phyloP scores from a whole-genome alignment of 2,329 filamentous ascomycete species.

The Aspergillus cejpii region DNA sequence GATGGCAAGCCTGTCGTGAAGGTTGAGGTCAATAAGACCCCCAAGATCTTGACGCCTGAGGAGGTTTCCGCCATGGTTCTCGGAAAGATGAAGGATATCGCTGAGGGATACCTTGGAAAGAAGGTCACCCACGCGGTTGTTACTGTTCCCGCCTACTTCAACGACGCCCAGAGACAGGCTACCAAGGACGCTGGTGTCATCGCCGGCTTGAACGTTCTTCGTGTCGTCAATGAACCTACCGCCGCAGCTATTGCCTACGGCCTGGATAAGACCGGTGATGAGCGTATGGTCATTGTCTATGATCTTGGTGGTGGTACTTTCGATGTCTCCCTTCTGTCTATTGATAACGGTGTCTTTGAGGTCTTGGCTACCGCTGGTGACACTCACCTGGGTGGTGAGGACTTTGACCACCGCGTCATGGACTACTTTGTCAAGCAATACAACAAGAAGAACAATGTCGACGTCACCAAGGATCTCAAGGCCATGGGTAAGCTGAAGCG shows the following conservation, averaged over 20 bases:
- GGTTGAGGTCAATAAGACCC: slow-evolving; percentile 53
- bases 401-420: slow-evolving; percentile 97
- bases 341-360: slow-evolving; percentile 89
- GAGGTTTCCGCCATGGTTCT: slow-evolving; percentile 62
- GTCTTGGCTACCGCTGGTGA: slow-evolving; percentile 93
- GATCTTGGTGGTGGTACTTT: slow-evolving; percentile 93
- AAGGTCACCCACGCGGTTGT: slow-evolving; percentile 64
- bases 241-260: slow-evolving; percentile 93
- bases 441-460: slow-evolving; percentile 96
- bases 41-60: slow-evolving; percentile 60
- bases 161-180: slow-evolving; percentile 93
- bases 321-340: slow-evolving; percentile 87
- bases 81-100: slow-evolving; percentile 62
- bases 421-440: slow-evolving; percentile 93
- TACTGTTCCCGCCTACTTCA: slow-evolving; percentile 96
- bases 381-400: slow-evolving; percentile 95
- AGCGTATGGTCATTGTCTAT: slow-evolving; percentile 87
- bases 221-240: slow-evolving; percentile 94
- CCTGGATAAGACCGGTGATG: slow-evolving; percentile 75
- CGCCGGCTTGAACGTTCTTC: slow-evolving; percentile 87
- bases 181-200: slow-evolving; percentile 93
- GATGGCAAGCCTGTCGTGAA: slow-evolving; percentile 81
- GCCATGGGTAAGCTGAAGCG: slow-evolving; percentile 99
- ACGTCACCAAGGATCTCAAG: slow-evolving; percentile 91
- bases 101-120: slow-evolving; percentile 56